phyloP scores from a whole-genome alignment of 1,139 yeast species.

The Nakaseomyces glabratus region DNA sequence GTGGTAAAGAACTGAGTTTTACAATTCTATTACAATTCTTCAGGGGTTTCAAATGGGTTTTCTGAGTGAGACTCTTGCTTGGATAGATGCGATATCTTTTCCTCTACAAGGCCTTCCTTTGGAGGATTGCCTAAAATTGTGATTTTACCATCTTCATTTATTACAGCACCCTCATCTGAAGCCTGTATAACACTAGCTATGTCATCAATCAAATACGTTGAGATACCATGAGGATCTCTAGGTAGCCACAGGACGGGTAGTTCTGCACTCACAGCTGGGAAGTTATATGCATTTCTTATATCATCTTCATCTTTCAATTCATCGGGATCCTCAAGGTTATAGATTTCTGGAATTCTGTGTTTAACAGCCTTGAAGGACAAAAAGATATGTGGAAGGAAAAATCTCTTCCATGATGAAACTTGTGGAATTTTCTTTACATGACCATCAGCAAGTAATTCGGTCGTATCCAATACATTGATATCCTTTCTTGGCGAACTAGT shows the following conservation, averaged over 20 bases:
- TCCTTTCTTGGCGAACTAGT: constrained; percentile 2
- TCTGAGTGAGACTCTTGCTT: no score
- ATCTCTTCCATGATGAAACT: constrained; percentile 38
- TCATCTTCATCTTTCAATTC: constrained; percentile 32
- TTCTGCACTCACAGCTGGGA: constrained; percentile 59
- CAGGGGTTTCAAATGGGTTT: no score
- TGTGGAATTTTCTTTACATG: constrained; percentile 28
- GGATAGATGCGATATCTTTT: no score
- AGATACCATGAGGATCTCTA: constrained; percentile 72
- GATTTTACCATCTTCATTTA: constrained; percentile 51
- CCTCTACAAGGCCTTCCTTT: constrained; percentile 20
- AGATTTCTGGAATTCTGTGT: constrained; percentile 46
- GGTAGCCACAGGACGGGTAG: constrained; percentile 85
- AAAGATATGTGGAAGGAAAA: constrained; percentile 59
- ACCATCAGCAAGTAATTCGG: constrained; percentile 46
- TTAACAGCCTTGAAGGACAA: constrained; percentile 48
- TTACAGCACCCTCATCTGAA: constrained; percentile 57
- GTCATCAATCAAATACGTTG: constrained; percentile 47
- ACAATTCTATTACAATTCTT: no score
- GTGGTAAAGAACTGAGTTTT: no score
- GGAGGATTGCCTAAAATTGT: constrained; percentile 56
- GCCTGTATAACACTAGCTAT: constrained; percentile 43
- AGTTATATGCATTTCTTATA: constrained; percentile 51
- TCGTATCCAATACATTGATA: constrained; percentile 10
- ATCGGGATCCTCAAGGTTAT: constrained; percentile 35